Evolutionary conservation across 805 yeast genomes (phyloP), one percentile per base, ranked within the genome.

Genomic region (Candida hungchunana): DNA sequence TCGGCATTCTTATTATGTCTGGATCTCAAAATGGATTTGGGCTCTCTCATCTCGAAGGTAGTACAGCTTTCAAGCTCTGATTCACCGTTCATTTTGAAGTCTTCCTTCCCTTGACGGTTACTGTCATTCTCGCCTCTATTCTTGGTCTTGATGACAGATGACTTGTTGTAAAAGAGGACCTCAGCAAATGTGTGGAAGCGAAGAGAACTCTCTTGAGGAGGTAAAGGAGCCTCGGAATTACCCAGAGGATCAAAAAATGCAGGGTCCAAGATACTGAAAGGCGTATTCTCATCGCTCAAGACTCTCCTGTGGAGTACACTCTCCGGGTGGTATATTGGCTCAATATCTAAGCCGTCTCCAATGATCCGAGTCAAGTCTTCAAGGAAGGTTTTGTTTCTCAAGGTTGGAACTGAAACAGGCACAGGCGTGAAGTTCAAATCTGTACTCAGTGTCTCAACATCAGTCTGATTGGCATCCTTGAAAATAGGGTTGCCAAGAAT

Each of bases 131-230:
- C 12, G 6, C 19, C 12, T 4, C 10, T 4, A 3, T 26, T 26
- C 10, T 17, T 20, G 11, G 18, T 7, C 24, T 18, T 15, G 20
- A 39, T 34, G 4, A 32, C 15, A 6, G 44, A 17, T 2, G 24
- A 36, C 18, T 31, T 33, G 36, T 44, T 40, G 32, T 40, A 44
- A 26, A 44, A 44, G 20, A 40, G 31, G 15, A 44, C 44, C 7
- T 33, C 29, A 2, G 48, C 32, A 25, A 38, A 37, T 1, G 25
- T 20, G 21, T 36, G 38, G 28, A 44, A 44, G 18, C 32, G 38
- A 22, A 38, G 15, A 5, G 40, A 32, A 6, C 30, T n/a, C n/a
- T n/a, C n/a, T n/a, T n/a, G n/a, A n/a, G n/a, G n/a, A n/a, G n/a
- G n/a, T n/a, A n/a, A n/a, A n/a, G n/a, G n/a, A n/a, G n/a, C n/a